Evolutionary conservation across 139 green algal species (phyloP).

Genomic region (Zygnema cylindricum): DNA sequence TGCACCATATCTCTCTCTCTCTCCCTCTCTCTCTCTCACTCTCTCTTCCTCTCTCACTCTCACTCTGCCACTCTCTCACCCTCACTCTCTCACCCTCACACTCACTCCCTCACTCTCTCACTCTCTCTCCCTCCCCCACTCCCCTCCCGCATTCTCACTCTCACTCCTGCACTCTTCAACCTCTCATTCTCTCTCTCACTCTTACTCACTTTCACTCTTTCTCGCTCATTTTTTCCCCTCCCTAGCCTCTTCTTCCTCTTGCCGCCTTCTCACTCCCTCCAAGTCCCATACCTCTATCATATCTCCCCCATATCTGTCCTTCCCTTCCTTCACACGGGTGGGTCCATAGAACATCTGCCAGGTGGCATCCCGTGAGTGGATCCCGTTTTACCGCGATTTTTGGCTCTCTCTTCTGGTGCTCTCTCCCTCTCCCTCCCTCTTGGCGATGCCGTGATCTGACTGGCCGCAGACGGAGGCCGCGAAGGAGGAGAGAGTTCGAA

Average conservation of each 20-base stretch:
- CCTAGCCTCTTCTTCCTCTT: not conserved
- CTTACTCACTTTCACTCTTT: not conserved
- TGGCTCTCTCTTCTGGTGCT: too few species aligned
- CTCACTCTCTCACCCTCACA: too few species aligned
- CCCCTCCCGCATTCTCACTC: not conserved
- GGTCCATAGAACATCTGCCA: too few species aligned
- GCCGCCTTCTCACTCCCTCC: not conserved
- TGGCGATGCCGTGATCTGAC: not conserved
- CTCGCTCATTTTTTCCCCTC: not conserved
- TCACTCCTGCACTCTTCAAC: not conserved
- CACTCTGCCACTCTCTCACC: too few species aligned
- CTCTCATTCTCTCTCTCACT: not conserved
- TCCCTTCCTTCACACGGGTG: not conserved
- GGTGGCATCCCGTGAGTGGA: too few species aligned
- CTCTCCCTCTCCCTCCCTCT: not conserved
- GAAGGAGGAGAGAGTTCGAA: conserved; percentile 73
- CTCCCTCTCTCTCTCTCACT: too few species aligned
- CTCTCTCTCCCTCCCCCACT: not conserved
- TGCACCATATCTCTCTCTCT: too few species aligned
- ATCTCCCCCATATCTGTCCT: not conserved
- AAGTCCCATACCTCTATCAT: not conserved
- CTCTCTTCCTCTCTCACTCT: too few species aligned
- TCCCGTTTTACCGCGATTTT: too few species aligned
- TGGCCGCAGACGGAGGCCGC: conserved; percentile 69
- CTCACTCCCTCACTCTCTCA: too few species aligned